Evolutionary conservation across 257 asterid species (phyloP), one percentile per base, ranked within the genome.

Genomic region (Cordia subcordata): DNA sequence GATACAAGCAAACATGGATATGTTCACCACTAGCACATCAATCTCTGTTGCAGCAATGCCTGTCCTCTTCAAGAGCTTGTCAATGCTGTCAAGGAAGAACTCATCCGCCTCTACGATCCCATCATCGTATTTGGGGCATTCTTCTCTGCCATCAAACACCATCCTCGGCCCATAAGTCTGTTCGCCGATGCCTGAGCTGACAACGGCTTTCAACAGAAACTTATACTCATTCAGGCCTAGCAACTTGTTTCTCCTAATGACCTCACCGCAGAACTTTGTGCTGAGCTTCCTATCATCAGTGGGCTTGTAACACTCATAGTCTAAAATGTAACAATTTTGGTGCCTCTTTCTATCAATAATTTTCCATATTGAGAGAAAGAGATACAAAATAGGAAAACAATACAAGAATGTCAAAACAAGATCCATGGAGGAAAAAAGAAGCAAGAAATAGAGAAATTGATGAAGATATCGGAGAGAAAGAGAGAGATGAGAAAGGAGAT

Each of bases 141-240:
- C 63, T 57, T 90, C 97, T 0, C 94, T 79, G 0, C 84, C 84
- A 0, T 85, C 76, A 38, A 87, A 69, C 4, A 90, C 81, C 96
- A 87, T 82, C 27, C 45, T 59, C 13, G 97, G 97, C 5, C 77
- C 96, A 60, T 90, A 90, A 0, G 97, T 90, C 45, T 90, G 88
- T 63, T 90, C 97, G 11, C 97, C 97, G 35, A 90, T 87, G 62
- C 97, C 97, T 0, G 97, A 90, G 61, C 96, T 82, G 3, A 87
- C 94, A 5, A 83, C 77, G 63, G 97, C 94, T 64, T 83, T 87
- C 56, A 90, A 42, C 11, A 90, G 74, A 65, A 90, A 90, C 68
- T 87, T 67, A 81, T 87, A 87, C 68, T 90, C 97, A 40, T 69
- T 44, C 18, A 87, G 37, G 6, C 97, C 96, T 5, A 90, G 84